phyloP scores from a whole-genome alignment of 176 grass and related monocot species.

The Zoysia pacifica region DNA sequence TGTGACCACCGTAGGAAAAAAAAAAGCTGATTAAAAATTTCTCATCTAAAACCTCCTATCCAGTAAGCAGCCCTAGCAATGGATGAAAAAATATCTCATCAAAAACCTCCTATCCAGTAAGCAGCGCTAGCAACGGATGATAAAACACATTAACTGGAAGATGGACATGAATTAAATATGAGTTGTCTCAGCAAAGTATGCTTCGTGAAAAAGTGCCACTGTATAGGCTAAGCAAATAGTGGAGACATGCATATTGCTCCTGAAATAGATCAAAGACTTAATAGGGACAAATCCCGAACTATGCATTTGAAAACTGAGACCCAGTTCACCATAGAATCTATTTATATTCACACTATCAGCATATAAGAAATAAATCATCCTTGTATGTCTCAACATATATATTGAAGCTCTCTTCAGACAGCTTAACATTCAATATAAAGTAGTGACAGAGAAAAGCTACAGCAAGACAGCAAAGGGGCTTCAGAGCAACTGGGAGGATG shows the following conservation, averaged over 20 bases:
- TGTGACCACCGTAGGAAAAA: neutral
- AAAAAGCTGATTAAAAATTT: neutral
- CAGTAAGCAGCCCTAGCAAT: too few species aligned
- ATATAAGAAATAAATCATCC: neutral
- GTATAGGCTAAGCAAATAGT: too few species aligned
- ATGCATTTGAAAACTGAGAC: conserved; percentile 12
- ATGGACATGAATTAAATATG: neutral
- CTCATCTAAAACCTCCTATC: too few species aligned
- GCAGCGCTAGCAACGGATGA: too few species aligned
- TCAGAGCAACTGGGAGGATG: neutral
- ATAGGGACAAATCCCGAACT: neutral
- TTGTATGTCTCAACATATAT: conserved; percentile 16
- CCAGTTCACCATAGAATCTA: neutral
- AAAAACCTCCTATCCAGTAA: too few species aligned
- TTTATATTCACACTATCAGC: neutral
- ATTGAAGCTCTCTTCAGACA: neutral
- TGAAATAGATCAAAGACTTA: neutral
- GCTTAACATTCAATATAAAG: conserved; percentile 1
- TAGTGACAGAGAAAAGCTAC: conserved; percentile 21
- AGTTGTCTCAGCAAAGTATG: neutral
- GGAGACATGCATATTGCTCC: conserved; percentile 3
- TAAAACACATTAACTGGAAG: too few species aligned
- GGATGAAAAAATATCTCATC: too few species aligned
- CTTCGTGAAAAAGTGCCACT: too few species aligned
- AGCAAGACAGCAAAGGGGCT: neutral